phyloP scores from a whole-genome alignment of 1,284 basidiomycete species.

The Cryptococcus floricola region DNA sequence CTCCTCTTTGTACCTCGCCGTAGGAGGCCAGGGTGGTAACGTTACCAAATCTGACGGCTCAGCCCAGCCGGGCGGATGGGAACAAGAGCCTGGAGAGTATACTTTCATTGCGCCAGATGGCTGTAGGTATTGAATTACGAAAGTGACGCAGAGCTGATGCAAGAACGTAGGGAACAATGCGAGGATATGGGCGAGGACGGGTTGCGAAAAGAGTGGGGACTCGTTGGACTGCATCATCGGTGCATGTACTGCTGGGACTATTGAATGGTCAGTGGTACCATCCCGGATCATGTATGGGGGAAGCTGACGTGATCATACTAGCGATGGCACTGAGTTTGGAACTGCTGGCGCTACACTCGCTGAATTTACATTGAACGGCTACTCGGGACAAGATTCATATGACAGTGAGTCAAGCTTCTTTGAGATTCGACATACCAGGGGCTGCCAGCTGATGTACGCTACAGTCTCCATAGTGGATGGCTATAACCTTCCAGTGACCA shows the following conservation, averaged over 20 bases:
- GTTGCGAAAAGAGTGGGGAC: constrained; percentile 15
- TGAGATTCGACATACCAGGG: background rate
- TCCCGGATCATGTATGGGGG: background rate
- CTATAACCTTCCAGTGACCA: constrained; percentile 24
- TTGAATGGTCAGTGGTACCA: constrained; percentile 16
- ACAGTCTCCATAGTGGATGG: constrained; percentile 30
- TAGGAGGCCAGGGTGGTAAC: constrained; percentile 1
- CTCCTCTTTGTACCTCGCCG: constrained; percentile 17
- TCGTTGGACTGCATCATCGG: constrained; percentile 17
- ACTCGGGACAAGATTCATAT: constrained; percentile 12
- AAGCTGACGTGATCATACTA: background rate
- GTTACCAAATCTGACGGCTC: constrained; percentile 2
- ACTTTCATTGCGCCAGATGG: constrained; percentile 16
- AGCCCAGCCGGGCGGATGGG: constrained; percentile 11
- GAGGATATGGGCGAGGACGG: constrained; percentile 21
- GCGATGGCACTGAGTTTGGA: constrained; percentile 13
- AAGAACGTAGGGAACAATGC: constrained; percentile 5
- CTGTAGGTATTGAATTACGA: constrained; percentile 9
- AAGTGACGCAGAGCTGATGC: background rate
- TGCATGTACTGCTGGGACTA: constrained; percentile 5
- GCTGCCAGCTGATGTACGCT: background rate
- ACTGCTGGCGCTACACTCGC: constrained; percentile 20
- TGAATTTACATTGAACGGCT: constrained; percentile 14
- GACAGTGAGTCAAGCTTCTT: constrained; percentile 15
- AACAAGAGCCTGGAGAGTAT: constrained; percentile 6